phyloP scores from a whole-genome alignment of 805 yeast genomes.

The Teunomyces pallodes region DNA sequence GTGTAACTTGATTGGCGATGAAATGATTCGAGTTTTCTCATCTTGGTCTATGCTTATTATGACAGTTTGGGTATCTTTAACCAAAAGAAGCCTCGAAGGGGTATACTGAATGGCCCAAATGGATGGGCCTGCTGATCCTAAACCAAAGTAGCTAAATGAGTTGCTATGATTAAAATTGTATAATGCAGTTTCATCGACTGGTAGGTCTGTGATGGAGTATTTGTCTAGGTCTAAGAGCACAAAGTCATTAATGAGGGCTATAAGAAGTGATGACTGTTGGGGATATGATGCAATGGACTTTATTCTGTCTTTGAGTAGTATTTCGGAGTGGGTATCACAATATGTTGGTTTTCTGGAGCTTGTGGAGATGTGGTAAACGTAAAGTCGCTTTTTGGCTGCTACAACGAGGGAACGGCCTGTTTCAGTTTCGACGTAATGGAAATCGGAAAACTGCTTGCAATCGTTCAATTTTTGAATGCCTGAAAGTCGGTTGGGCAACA shows the following conservation, averaged over 20 bases:
- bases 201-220: slow-evolving; percentile 14
- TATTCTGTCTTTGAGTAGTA: slow-evolving; percentile 30
- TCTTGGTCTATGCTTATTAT: slow-evolving; percentile 10
- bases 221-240: slow-evolving; percentile 20
- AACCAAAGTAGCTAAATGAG: slow-evolving; percentile 40
- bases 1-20: slow-evolving; percentile 22
- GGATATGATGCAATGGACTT: slow-evolving; percentile 16
- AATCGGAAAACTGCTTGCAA: slow-evolving; percentile 15
- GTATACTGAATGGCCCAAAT: slow-evolving; percentile 18
- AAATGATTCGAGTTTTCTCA: slow-evolving; percentile 8
- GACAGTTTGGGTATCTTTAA: slow-evolving; percentile 34
- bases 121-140: slow-evolving; percentile 28
- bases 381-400: slow-evolving; percentile 29
- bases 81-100: slow-evolving; percentile 17
- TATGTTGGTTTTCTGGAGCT: slow-evolving; percentile 30
- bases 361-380: slow-evolving; percentile 24
- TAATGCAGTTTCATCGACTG: slow-evolving; percentile 17
- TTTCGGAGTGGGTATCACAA: slow-evolving; percentile 23
- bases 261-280: slow-evolving; percentile 13
- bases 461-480: slow-evolving; percentile 27
- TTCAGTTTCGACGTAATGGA: slow-evolving; percentile 16
- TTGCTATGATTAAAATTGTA: slow-evolving; percentile 20
- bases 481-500: not conserved
- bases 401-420: slow-evolving; percentile 23
- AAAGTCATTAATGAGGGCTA: slow-evolving; percentile 27